Base-by-base conservation (phyloP, 139 green algal species). In the Ettlia oleoabundans region DNA sequence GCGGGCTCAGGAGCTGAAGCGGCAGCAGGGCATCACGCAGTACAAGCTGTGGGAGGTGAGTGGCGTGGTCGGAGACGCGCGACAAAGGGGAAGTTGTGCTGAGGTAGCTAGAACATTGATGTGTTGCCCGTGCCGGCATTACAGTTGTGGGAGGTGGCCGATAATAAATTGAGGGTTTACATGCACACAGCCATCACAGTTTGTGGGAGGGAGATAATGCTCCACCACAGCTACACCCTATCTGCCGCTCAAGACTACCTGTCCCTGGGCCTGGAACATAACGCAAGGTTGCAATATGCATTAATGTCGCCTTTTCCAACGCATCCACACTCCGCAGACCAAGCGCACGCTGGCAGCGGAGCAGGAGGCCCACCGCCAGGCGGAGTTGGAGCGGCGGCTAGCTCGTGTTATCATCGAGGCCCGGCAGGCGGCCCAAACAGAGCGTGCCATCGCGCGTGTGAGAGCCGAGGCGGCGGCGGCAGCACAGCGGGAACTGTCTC, bases 291-390 rank as follows among this genome's bases (percentile, higher is more conserved):
- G n/a, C n/a, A n/a, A n/a, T n/a, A n/a, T n/a, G n/a, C n/a, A n/a
- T 58, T 58, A 15, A 35, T 33, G 62, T 33, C 62, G 5, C 62
- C 61, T 67, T n/a, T 47, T 47, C 33, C 9, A 19, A 15, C 33
- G 4, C 8, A n/a, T 32, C 64, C 32, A 5, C 43, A 22, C 6
- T 33, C 6, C 2, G 4, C 70, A 77, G 70, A 42, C 52, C 42
- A 77, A 33, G 40, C 40, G 40, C 43, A 64, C 70, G 15, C 70
- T 77, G 70, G 30, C 28, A 18, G 70, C 42, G 70, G 70, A 63
- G 70, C 42, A 53, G 18, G 70, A 63, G 42, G 70, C 70, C 28
- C 52, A 63, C 28, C 42, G 40, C 10, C 42, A n/a, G n/a, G 70
- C 70, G 13, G 70, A 62, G 28, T 42, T 32, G 28, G 40, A 77